Base-by-base conservation (phyloP, 306 rosid genomes). In the Ceratonia siliqua region DNA sequence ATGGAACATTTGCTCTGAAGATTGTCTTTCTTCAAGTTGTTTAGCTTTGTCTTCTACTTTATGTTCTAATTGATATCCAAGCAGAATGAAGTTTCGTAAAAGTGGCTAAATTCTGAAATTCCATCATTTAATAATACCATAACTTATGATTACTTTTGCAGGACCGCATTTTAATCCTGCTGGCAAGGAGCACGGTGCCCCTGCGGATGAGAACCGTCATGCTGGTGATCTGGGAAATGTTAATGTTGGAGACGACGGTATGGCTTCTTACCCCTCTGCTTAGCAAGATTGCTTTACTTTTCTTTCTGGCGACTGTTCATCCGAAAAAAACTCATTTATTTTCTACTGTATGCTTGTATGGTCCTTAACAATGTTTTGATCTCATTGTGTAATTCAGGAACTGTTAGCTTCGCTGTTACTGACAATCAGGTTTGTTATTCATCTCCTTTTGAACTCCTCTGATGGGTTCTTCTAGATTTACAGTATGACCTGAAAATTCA, bases 211-310 rank as follows among this genome's bases (percentile, higher is more conserved):
- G 72, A 69, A 1, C 67, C 97, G 99, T 15, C 99, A 92, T 81
- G 97, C 97, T 71, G 99, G 99, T 55, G 99, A 95, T 87, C 87
- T 95, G 21, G 99, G 99, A 82, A 95, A 95, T 61, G 45, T 95
- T 70, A 85, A 78, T 67, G 99, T 74, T 1, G 98, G 92, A 21
- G 93, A 77, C 45, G 97, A 92, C 62, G 99, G 99, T 95, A 86
- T 61, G 79, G 5, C 21, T 78, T 46, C 15, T 32, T 15, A n/a
- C n/a, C n/a, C n/a, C n/a, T n/a, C n/a, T n/a, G n/a, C n/a, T n/a
- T n/a, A n/a, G n/a, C n/a, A n/a, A n/a, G n/a, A n/a, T n/a, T n/a
- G n/a, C n/a, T n/a, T n/a, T n/a, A n/a, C n/a, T n/a, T n/a, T n/a
- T n/a, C n/a, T n/a, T 2, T 1, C n/a, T 8, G 24, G 22, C 4